phyloP scores from a whole-genome alignment of 129 eudicot genomes.

The Tanacetum coccineum region DNA sequence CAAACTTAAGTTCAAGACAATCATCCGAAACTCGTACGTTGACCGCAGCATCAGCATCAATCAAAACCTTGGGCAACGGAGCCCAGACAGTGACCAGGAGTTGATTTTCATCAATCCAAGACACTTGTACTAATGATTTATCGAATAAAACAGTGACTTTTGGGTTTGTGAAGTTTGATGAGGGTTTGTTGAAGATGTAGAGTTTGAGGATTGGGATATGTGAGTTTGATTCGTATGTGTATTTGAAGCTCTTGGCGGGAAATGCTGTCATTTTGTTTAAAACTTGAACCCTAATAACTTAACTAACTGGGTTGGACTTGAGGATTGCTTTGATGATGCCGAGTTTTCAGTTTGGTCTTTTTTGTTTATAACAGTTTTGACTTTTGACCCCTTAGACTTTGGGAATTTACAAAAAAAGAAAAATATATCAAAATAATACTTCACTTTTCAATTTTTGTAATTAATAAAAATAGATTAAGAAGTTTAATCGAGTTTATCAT shows the following conservation, averaged over 20 bases:
- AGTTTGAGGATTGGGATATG: conserved; percentile 64
- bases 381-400: neutral
- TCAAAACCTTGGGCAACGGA: conserved; percentile 69
- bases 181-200: conserved; percentile 51
- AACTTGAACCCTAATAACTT: conserved; percentile 21
- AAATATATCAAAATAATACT: too few species aligned
- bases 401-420: too few species aligned
- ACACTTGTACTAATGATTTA: conserved; percentile 40
- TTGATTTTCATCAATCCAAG: conserved; percentile 27
- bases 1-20: conserved; percentile 61
- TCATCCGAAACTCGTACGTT: conserved; percentile 44
- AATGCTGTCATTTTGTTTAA: conserved; percentile 19
- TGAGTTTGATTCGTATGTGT: conserved; percentile 91
- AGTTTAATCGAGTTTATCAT: too few species aligned
- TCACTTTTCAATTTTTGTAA: too few species aligned
- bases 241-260: conserved; percentile 62
- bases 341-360: neutral
- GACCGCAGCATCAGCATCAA: conserved; percentile 61
- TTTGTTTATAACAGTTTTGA: neutral
- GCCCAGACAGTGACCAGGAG: conserved; percentile 31
- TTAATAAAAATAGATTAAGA: too few species aligned
- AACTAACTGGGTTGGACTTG: neutral
- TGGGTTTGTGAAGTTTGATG: conserved; percentile 37
- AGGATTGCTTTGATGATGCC: neutral
- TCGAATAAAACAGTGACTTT: conserved; percentile 34